A percentile compares a stretch with the other conserved stretches of the same genome.
These are phyloP conservation scores for Globisporangium carolinianum DNA, from an alignment of 352 stramenopile species.

Conservation along the genomic window DNA sequence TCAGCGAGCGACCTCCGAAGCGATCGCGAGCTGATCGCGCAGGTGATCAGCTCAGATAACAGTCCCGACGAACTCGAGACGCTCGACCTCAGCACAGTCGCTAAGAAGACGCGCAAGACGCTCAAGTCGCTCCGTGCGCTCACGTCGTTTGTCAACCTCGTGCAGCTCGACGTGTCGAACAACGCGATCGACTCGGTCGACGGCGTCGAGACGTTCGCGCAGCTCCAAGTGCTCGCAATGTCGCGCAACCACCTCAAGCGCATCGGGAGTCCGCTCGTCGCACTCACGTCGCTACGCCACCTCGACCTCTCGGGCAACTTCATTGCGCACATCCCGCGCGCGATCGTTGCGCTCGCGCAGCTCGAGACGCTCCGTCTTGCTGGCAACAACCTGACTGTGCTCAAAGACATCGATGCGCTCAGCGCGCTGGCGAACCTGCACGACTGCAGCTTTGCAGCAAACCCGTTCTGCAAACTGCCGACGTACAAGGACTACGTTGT, in stretches of 20 bases:
- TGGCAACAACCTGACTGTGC: slow-evolving; percentile 62
- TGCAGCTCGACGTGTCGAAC: slow-evolving; percentile 51
- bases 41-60: slow-evolving; percentile 22
- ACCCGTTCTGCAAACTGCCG: slow-evolving; percentile 68
- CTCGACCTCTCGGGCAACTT: slow-evolving; percentile 80
- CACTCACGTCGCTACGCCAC: slow-evolving; percentile 29
- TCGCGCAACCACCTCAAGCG: slow-evolving; percentile 71
- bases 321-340: slow-evolving; percentile 61
- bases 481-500: slow-evolving; percentile 74
- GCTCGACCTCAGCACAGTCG: slow-evolving; percentile 40
- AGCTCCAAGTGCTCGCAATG: slow-evolving; percentile 40
- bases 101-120: slow-evolving; percentile 40
- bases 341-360: slow-evolving; percentile 34
- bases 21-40: slow-evolving; percentile 34
- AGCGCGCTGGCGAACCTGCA: slow-evolving; percentile 54
- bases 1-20: slow-evolving; percentile 23
- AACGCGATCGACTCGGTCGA: slow-evolving; percentile 53
- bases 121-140: slow-evolving; percentile 59
- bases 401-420: slow-evolving; percentile 67
- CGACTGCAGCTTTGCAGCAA: slow-evolving; percentile 47
- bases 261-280: slow-evolving; percentile 37
- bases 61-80: slow-evolving; percentile 17
- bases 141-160: slow-evolving; percentile 36
- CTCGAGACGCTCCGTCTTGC: slow-evolving; percentile 61
- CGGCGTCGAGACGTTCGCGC: slow-evolving; percentile 40